Conservation (phyloP, 441 rosid species). For the Pelargonium fulgidum region DNA sequence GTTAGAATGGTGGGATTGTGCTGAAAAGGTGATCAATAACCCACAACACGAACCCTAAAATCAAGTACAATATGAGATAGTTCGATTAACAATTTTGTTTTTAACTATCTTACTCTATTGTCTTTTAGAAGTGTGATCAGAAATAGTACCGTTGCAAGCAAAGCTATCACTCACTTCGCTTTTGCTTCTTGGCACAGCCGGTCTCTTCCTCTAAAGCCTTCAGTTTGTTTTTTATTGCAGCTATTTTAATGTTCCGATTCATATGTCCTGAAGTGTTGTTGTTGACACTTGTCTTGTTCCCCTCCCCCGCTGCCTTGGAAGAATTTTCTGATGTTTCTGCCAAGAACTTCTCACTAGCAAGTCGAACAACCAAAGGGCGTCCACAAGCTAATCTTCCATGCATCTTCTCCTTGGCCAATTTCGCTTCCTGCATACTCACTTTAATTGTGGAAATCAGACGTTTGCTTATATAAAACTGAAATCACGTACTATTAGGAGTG, state of each 20-base stretch:
- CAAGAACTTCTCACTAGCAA: constrained; percentile 59
- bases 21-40: too few relatives aligned
- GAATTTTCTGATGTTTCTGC: constrained; percentile 38
- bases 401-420: constrained; percentile 90
- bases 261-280: constrained; percentile 40
- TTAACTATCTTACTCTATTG: background rate
- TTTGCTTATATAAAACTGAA: constrained; percentile 19
- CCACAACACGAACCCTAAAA: background rate
- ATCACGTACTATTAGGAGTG: background rate
- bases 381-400: constrained; percentile 87
- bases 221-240: constrained; percentile 82
- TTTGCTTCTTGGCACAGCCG: constrained; percentile 53
- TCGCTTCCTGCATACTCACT: constrained; percentile 98
- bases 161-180: constrained; percentile 18
- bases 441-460: constrained; percentile 55
- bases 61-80: background rate
- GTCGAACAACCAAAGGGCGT: constrained; percentile 74
- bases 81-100: background rate
- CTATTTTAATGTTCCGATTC: constrained; percentile 60
- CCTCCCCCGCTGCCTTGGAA: constrained; percentile 30
- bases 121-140: background rate
- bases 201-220: constrained; percentile 65
- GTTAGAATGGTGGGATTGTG: background rate
- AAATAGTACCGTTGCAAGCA: background rate
- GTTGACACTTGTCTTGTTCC: constrained; percentile 29